These are phyloP conservation scores for Dioscorea dumetorum DNA, from an alignment of 106 monocot species.

Conservation along the genomic window DNA sequence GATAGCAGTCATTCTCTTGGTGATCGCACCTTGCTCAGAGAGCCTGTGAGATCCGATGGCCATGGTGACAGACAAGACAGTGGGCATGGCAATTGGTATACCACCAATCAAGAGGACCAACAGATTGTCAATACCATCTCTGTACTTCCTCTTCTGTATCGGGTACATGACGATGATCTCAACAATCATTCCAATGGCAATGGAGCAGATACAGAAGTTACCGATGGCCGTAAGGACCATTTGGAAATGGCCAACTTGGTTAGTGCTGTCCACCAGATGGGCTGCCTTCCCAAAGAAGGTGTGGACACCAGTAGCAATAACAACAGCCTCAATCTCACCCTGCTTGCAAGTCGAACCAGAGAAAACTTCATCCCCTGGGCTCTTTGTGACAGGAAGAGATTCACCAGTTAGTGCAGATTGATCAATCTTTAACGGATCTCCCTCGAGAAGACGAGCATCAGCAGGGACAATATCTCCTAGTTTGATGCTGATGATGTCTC, in stretches of 20 bases:
- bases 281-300: slow-evolving; percentile 53
- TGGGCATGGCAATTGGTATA: slow-evolving; percentile 89
- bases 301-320: slow-evolving; percentile 43
- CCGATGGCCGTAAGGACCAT: slow-evolving; percentile 65
- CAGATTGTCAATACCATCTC: slow-evolving; percentile 62
- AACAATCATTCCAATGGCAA: slow-evolving; percentile 36
- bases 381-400: slow-evolving; percentile 39
- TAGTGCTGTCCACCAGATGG: slow-evolving; percentile 48
- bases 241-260: slow-evolving; percentile 60
- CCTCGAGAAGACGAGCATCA: slow-evolving; percentile 59
- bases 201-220: slow-evolving; percentile 70
- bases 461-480: slow-evolving; percentile 58
- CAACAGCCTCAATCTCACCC: slow-evolving; percentile 53
- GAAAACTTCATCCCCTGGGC: slow-evolving; percentile 32
- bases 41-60: slow-evolving; percentile 80
- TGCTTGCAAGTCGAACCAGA: slow-evolving; percentile 52
- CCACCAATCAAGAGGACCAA: slow-evolving; percentile 82
- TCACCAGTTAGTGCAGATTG: slow-evolving; percentile 51
- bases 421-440: slow-evolving; percentile 53
- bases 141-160: slow-evolving; percentile 50
- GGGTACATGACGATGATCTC: slow-evolving; percentile 71
- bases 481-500: slow-evolving; percentile 58
- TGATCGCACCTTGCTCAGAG: slow-evolving; percentile 61
- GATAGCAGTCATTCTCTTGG: slow-evolving; percentile 57
- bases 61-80: slow-evolving; percentile 82